phyloP scores from a whole-genome alignment of 2,329 filamentous ascomycete species.

The Cercospora brassicicola region DNA sequence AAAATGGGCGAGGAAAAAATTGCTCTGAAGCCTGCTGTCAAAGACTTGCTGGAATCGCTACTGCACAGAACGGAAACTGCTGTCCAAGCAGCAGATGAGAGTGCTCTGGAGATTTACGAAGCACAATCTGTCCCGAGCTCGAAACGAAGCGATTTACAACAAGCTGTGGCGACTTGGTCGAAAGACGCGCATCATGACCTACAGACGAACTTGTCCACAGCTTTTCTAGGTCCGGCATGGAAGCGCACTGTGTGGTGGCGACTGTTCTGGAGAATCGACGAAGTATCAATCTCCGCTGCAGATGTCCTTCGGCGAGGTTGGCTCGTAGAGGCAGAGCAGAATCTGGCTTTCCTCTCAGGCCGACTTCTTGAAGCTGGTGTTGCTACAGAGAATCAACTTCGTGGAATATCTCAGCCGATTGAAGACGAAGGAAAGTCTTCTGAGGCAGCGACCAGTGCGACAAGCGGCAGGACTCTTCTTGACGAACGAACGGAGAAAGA shows the following conservation, averaged over 20 bases:
- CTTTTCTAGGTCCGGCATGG: constrained; percentile 76
- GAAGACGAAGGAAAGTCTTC: not conserved
- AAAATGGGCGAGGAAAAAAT: constrained; percentile 41
- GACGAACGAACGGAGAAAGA: constrained; percentile 13
- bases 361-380: constrained; percentile 67
- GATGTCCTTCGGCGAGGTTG: constrained; percentile 77
- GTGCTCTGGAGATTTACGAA: constrained; percentile 34
- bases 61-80: constrained; percentile 56
- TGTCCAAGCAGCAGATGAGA: constrained; percentile 53
- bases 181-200: constrained; percentile 80
- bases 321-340: constrained; percentile 74
- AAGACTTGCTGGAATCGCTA: constrained; percentile 66
- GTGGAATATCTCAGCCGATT: constrained; percentile 18
- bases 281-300: constrained; percentile 78
- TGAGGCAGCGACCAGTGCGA: not conserved
- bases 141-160: constrained; percentile 55
- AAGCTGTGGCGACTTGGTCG: constrained; percentile 69
- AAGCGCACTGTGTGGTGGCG: constrained; percentile 88
- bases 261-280: constrained; percentile 90
- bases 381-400: constrained; percentile 31
- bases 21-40: constrained; percentile 65
- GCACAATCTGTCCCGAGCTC: constrained; percentile 45
- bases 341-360: constrained; percentile 79
- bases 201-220: constrained; percentile 73
- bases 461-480: constrained; percentile 10